Conservation (phyloP, 1,284 basidiomycete species). For the Cutaneotrichosporon spelunceum region DNA sequence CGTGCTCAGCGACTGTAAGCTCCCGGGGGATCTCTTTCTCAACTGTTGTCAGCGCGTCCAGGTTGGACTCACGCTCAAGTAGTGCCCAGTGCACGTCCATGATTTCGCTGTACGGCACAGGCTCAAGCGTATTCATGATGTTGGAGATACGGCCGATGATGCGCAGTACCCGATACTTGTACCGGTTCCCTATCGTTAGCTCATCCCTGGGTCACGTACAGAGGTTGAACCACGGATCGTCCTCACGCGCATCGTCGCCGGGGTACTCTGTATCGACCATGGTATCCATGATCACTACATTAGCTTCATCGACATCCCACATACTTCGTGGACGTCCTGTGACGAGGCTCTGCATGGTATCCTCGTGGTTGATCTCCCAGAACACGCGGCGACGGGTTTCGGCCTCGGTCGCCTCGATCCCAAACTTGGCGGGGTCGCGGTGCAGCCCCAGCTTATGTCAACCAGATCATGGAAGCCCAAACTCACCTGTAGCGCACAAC, state of each 20-base stretch:
- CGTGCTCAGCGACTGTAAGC: background rate
- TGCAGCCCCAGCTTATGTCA: background rate
- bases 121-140: conserved; percentile 5
- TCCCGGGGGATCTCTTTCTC: background rate
- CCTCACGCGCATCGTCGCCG: background rate
- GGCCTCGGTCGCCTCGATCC: background rate
- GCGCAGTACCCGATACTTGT: conserved; percentile 20
- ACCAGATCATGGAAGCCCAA: background rate
- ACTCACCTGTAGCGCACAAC: conserved; percentile 16
- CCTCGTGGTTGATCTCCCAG: conserved; percentile 21
- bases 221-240: background rate
- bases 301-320: background rate
- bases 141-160: conserved; percentile 19
- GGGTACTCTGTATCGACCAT: conserved; percentile 10
- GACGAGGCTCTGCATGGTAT: conserved; percentile 19
- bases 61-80: background rate
- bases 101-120: conserved; percentile 1
- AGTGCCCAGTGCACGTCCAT: background rate
- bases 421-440: background rate
- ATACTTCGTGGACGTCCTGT: conserved; percentile 22
- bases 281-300: conserved; percentile 1
- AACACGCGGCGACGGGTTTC: background rate
- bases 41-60: background rate
- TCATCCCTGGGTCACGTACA: background rate
- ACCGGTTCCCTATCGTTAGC: background rate